Base-by-base conservation (phyloP, 805 yeast species). In the Starmerella roubikii region DNA sequence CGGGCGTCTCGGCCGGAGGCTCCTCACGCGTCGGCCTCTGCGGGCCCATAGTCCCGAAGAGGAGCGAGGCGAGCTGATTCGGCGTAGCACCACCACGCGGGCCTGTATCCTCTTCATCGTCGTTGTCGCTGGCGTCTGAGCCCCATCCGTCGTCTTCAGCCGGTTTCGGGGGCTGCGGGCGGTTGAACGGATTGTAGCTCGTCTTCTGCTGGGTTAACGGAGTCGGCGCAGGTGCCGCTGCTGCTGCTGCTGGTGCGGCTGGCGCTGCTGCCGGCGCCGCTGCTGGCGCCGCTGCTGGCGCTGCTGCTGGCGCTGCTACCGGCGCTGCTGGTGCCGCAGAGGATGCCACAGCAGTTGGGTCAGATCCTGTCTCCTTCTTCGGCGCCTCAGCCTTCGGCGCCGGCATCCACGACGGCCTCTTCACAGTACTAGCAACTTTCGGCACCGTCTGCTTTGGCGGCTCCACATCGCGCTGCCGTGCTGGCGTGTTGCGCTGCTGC, bases 1-100 rank as follows among this genome's bases (percentile, higher is more conserved):
- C 30, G 11, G 40, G 13, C 3, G 39, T 23, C 13, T 40, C 34
- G 12, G 41, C 35, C 12, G 40, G 36, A 3, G n/a, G 24, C 18
- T 34, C 27, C 18, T 40, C 44, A 9, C 33, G n/a, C 15, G 50
- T 37, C 3, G 55, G 53, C 22, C 53, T 42, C 21, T 52, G 52
- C 3, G 51, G 37, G 23, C 56, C 65, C 68, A 64, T 64, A 6
- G 64, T 56, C 9, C 67, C 63, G 41, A 64, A 65, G 41, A 64
- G 48, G 42, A 62, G 43, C 18, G 66, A 61, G 6, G 68, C 68
- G 21, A 64, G 52, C 38, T 61, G 61, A 3, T 65, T 57, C 9
- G 69, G 61, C 23, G 64, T 59, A 3, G 56, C 56, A n/a, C 56
- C 52, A 11, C 59, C 59, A 9, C 54, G 45, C 4, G 53, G 52